Evolutionary conservation across 192 early-diverging fungal species (phyloP), one percentile per base, ranked within the genome.

Genomic region (Umbelopsis isabellina): DNA sequence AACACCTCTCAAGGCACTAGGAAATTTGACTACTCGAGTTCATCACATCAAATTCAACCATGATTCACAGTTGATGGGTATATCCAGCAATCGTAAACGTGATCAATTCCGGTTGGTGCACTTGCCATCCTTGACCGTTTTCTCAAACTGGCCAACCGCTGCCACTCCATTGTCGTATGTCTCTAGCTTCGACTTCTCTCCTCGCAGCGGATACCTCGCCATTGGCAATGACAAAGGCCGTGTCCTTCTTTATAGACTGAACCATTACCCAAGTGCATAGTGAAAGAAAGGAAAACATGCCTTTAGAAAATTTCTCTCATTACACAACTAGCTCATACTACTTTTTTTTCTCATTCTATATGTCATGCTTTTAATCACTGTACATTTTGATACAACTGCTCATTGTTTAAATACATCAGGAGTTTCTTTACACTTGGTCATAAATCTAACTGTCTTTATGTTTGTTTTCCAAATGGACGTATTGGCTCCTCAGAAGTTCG

Each of bases 81-180:
- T 99, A 16, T 85, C 91, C 7, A 92, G 90, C 67, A 68, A 85
- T 58, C 76, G 75, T 41, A 92, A 91, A 66, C 87, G 90, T 72
- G 92, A 95, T 73, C 87, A 92, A 61, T 80, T 99, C 67, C 84
- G 89, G 67, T 69, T 99, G 15, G 83, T 95, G 7, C 94, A 99
- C 82, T 71, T 94, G 53, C 92, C 93, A 7, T 89, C 93, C 0
- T 77, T 85, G 33, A 85, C 87, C 16, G 93, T 97, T 46, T 96
- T 94, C 80, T 70, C 84, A 66, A 99, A 99, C 85, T 99, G 97
- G 97, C 97, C 97, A n/a, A 93, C 93, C 0, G 66, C 69, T 5
- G 76, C 77, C 12, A 96, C 95, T 18, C 93, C 94, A 16, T 82
- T 99, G 30, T 88, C 91, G 12, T 89, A 93, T 78, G 93, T 98